Evolutionary conservation across 1,284 basidiomycete species (phyloP), one percentile per base, ranked within the genome.

Genomic region (Caloboletus inedulis): DNA sequence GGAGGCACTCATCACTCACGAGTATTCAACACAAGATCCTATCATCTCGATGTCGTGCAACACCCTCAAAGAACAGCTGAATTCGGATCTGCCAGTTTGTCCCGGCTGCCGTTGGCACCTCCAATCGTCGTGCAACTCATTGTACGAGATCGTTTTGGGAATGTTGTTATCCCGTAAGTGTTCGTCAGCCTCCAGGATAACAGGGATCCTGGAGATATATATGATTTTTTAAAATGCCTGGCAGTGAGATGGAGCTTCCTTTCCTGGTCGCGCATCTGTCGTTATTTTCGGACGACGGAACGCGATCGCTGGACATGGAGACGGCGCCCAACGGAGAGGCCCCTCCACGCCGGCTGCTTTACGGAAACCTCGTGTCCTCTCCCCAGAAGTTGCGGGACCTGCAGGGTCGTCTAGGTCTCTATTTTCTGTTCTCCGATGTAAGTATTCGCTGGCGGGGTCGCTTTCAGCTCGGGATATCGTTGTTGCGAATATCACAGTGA

Each of bases 361-460:
- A 94, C 66, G 94, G 94, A 35, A 89, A 86, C 53, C 74, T 94
- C 25, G 90, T 94, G 27, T 85, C 92, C 13, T 86, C 87, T 1
- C 81, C 90, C 2, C 83, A 91, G 41, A 80, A 86, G 49, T 75
- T 93, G 63, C 80, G 86, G 56, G 87, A 94, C 65, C 76, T 85
- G 37, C 82, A 89, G 66, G 90, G 90, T 39, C 82, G 85, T 34
- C 75, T 79, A 58, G 89, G 90, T 8, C 75, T 90, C 33, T 94
- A 89, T 69, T 94, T 96, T 64, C 74, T 94, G 47, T 96, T 95
- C 64, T 87, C 93, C 8, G 94, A 96, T 68, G 88, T 92, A 59
- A 91, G 89, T 64, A 82, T 96, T 51, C 80, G 89, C 13, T 81
- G 79, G 73, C 75, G 80, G 29, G 93, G 93, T 14, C 79, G 77